Base-by-base conservation (phyloP, 2,329 filamentous ascomycete species). In the Fusarium brevicatenulatum region DNA sequence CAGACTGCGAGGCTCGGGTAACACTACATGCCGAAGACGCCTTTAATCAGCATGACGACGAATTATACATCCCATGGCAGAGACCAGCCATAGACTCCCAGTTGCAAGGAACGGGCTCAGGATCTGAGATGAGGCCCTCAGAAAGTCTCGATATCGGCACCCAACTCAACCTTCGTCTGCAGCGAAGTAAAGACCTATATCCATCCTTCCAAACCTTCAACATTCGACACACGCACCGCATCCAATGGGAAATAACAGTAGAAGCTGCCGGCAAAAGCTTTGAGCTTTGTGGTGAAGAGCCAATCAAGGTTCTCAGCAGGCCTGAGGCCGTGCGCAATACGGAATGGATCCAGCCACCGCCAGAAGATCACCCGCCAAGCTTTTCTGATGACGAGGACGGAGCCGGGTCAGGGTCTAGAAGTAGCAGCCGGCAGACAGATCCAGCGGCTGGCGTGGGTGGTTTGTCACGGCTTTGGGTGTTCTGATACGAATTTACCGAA, bases 401-500 rank as follows among this genome's bases (percentile, higher is more conserved):
- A 2, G 15, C 0, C 3, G n/a, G 18, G 1, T n/a, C 30, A 34
- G 36, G 30, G 5, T 54, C 57, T 10, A 55, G 57, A 10, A 36
- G 36, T 12, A 40, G 36, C 10, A 60, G 47, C 11, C 46, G n/a
- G 15, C 34, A 39, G 5, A 42, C 28, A 12, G 57, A 60, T 23
- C 23, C 12, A 23, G 28, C 47, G 2, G 47, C 46, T 1, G 57
- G 57, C 2, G 57, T 60, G 8, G 36, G 57, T 11, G 57, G 57
- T 19, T 12, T 60, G n/a, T 60, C 57, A 15, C 28, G 57, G 9
- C 57, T 60, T 60, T 60, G 57, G 47, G 57, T 60, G n/a, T 34
- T 60, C 9, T 60, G n/a, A 60, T 54, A 16, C 7, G 18, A 40
- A 40, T 59, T 57, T 7, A 0, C 54, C 54, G 54, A 57, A 9